These are phyloP conservation scores for Leccinum pachyderme DNA, from an alignment of 1,284 basidiomycete genomes.

Conservation along the genomic window DNA sequence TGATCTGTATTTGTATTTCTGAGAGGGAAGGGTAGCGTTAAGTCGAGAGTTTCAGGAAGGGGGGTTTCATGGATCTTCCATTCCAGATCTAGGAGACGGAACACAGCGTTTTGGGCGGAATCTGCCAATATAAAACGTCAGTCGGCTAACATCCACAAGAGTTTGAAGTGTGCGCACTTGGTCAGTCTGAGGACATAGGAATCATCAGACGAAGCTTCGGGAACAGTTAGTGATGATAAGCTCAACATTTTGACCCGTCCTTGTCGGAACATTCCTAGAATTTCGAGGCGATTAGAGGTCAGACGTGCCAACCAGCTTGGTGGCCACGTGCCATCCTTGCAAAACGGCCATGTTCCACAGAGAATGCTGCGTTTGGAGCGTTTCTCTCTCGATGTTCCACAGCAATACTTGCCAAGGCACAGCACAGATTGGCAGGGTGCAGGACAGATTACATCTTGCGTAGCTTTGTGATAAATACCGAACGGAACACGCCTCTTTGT, in stretches of 20 bases:
- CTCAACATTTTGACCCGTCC: background rate
- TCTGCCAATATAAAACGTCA: background rate
- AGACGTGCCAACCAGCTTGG: background rate
- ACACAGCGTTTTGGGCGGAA: background rate
- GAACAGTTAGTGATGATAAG: background rate
- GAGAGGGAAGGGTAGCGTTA: background rate
- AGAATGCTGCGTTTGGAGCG: background rate
- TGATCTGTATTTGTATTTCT: background rate
- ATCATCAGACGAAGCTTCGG: background rate
- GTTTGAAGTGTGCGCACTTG: background rate
- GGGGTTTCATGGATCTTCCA: too few relatives aligned
- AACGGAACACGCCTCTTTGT: background rate
- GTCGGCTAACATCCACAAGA: background rate
- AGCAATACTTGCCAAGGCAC: background rate
- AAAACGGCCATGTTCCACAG: background rate
- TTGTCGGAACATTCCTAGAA: background rate
- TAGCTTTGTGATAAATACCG: background rate
- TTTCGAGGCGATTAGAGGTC: background rate
- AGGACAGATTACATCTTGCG: background rate
- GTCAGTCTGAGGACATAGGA: background rate
- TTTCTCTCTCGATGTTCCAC: slow-evolving; percentile 1
- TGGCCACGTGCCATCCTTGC: background rate
- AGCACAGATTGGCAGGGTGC: background rate
- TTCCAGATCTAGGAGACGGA: background rate
- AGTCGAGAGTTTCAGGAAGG: background rate